phyloP scores from a whole-genome alignment of 306 rosid genomes.

The Albizia julibrissin region DNA sequence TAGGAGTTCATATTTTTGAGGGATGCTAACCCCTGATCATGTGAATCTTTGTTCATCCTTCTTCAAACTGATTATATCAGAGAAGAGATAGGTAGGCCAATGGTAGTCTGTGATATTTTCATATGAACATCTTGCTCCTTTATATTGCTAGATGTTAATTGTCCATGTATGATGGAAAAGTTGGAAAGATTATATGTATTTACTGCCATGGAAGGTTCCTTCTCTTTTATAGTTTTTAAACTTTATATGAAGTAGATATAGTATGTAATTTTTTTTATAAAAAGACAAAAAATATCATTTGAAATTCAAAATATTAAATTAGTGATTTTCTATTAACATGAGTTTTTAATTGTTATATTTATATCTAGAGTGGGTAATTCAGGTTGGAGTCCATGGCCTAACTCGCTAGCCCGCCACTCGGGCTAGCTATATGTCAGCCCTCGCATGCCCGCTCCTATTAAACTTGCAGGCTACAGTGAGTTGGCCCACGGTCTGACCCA shows the following conservation, averaged over 20 bases:
- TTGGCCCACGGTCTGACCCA: no score
- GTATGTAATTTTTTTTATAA: neutral
- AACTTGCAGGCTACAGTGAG: no score
- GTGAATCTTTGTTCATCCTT: constrained; percentile 4
- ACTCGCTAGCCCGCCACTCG: no score
- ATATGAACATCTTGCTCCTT: neutral
- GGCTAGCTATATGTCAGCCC: no score
- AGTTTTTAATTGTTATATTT: no score
- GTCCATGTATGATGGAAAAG: neutral
- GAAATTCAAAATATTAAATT: no score
- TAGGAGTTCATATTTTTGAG: neutral
- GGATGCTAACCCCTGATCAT: neutral
- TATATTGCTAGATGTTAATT: neutral
- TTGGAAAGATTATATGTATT: neutral
- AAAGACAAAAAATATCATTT: no score
- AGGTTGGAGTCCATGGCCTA: no score
- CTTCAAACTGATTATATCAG: neutral
- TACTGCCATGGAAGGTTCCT: neutral
- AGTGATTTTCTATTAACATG: no score
- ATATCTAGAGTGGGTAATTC: no score
- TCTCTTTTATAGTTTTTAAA: neutral
- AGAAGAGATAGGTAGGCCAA: neutral
- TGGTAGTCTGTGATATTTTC: neutral
- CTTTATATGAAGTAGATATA: neutral
- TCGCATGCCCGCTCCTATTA: no score